Base-by-base conservation (phyloP, 805 yeast genomes). In the Saccharomycopsis amapae region DNA sequence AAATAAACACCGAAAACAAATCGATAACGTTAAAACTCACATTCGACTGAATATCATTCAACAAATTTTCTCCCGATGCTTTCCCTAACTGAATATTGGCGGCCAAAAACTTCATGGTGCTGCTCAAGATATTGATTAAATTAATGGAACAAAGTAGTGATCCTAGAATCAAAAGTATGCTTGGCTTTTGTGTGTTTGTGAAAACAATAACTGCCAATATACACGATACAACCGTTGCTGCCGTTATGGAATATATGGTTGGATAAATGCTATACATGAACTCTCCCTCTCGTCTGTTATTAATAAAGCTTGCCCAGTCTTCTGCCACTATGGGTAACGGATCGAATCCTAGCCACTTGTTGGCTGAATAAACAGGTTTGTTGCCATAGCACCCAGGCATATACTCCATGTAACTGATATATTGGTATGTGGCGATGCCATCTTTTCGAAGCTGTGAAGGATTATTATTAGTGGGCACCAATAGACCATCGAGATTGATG, bases 181-280 rank as follows among this genome's bases (percentile, higher is more conserved):
- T 70, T 1, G 86, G 83, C 54, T 73, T 77, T 44, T 76, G 75
- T 9, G 82, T 76, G 56, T 78, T 80, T 5, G 87, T 75, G 50
- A 80, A 71, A 13, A 81, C 76, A 43, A 81, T 71, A 7, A 84
- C 62, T 0, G 88, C 78, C 20, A 80, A 63, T 52, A 76, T 78
- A 61, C 80, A 66, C 2, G 83, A 73, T 4, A 82, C 72, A 17
- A 82, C 81, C 5, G 82, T 75, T 58, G 82, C 79, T 0, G 79
- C 72, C 7, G 85, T 71, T 18, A 82, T 58, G 0, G 85, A 72
- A 56, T 79, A 78, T 1, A 82, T 64, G 32, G 80, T 68, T 0
- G 88, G 79, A 48, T 74, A 81, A 15, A 81, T 67, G 40, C 82
- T 71, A 57, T 73, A 75, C 60, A 75, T 81, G 2, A 69, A 53